A percentile compares a stretch with the other conserved stretches of the same genome.
phyloP scores from a whole-genome alignment of 306 rosid species.

The Prosopis cineraria region DNA sequence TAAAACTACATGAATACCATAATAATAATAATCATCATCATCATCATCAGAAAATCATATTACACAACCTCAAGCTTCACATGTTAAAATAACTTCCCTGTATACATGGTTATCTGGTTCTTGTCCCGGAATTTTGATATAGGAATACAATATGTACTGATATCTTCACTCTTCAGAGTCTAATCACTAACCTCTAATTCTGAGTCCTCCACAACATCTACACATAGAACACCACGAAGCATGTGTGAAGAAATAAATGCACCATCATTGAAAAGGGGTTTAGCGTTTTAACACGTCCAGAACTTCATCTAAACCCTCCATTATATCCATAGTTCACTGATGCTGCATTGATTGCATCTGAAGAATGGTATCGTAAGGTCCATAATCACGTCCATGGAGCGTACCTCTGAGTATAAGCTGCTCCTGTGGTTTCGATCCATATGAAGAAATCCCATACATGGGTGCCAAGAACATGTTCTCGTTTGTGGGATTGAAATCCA shows the following conservation, averaged over 20 bases:
- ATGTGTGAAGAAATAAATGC: conserved; percentile 9
- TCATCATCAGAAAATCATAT: conserved; percentile 38
- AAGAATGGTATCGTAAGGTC: conserved; percentile 44
- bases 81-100: conserved; percentile 9
- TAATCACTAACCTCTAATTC: conserved; percentile 41
- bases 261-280: conserved; percentile 25
- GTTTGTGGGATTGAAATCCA: conserved; percentile 41
- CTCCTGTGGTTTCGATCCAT: conserved; percentile 53
- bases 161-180: conserved; percentile 37
- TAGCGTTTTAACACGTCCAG: conserved; percentile 17
- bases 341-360: conserved; percentile 63
- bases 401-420: conserved; percentile 44
- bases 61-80: conserved; percentile 36
- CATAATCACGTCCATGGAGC: conserved; percentile 51
- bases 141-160: conserved; percentile 43
- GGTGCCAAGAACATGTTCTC: conserved; percentile 52
- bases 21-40: conserved; percentile 18
- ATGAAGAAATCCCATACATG: conserved; percentile 51
- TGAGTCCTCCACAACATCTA: conserved; percentile 49
- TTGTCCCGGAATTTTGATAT: background rate
- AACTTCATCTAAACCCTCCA: conserved; percentile 29
- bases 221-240: conserved; percentile 37
- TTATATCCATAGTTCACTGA: conserved; percentile 42
- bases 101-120: conserved; percentile 26
- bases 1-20: conserved; percentile 27